These are phyloP conservation scores for Termitomyces heimii DNA, from an alignment of 768 basidiomycete species.

Conservation along the genomic window DNA sequence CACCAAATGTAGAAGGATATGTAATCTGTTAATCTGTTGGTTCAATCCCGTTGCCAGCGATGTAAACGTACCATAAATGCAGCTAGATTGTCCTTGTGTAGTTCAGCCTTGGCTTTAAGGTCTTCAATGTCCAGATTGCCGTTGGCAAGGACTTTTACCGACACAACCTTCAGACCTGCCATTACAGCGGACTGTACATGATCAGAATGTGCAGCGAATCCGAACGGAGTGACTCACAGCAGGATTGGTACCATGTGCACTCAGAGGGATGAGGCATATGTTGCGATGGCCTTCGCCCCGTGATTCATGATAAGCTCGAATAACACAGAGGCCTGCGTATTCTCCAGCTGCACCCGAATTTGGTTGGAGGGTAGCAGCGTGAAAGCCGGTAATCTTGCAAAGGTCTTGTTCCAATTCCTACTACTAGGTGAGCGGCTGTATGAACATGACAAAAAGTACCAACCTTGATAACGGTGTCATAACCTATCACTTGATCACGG, in stretches of 20 bases:
- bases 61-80: slow-evolving; percentile 78
- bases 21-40: slow-evolving; percentile 61
- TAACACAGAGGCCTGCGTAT: slow-evolving; percentile 92
- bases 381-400: slow-evolving; percentile 94
- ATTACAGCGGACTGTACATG: slow-evolving; percentile 81
- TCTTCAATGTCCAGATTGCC: slow-evolving; percentile 90
- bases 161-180: slow-evolving; percentile 94
- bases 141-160: slow-evolving; percentile 85
- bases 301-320: slow-evolving; percentile 90
- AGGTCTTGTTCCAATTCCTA: slow-evolving; percentile 90
- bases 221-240: slow-evolving; percentile 50
- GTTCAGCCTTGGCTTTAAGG: slow-evolving; percentile 79
- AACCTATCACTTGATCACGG: slow-evolving; percentile 83
- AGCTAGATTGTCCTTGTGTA: slow-evolving; percentile 87
- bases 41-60: background rate
- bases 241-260: slow-evolving; percentile 98
- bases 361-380: slow-evolving; percentile 93
- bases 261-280: slow-evolving; percentile 90
- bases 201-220: slow-evolving; percentile 11
- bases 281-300: slow-evolving; percentile 81
- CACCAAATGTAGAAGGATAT: slow-evolving; percentile 96
- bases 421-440: background rate
- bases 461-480: slow-evolving; percentile 75
- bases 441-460: background rate
- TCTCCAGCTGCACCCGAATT: slow-evolving; percentile 99